Base-by-base conservation (phyloP, 2,329 filamentous ascomycete species). In the Aspergillus sp. region DNA sequence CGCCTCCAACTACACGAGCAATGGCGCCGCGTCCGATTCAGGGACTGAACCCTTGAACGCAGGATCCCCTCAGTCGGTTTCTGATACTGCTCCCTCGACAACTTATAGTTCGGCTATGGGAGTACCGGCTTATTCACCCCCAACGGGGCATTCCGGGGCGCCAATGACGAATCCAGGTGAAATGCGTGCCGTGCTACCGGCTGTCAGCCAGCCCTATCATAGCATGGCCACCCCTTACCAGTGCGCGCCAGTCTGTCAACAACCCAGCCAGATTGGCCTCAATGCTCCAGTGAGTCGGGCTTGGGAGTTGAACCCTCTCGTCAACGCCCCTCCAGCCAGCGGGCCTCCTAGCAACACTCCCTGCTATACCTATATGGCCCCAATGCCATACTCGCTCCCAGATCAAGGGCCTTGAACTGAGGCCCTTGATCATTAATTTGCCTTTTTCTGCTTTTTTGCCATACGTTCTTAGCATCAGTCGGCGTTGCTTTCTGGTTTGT, bases 1-100 rank as follows among this genome's bases (percentile, higher is more conserved):
- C 52, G 71, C 65, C 29, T 75, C 76, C 4, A 74, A 70, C 58
- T 78, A 76, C 59, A 64, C 72, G 47, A 75, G 75, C 61, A 76
- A 77, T 60, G 78, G 77, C 57, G 68, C 72, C 14, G 75, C 76
- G 53, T 78, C 81, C 55, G 81, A 84, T 61, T 76, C 79, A 49
- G 75, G 79, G 59, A 75, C 79, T 46, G 81, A 84, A 53, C 75
- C 76, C 54, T 77, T 78, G 62, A 80, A 77, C 60, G 77, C 79
- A 50, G 72, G 74, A 14, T 84, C 81, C 50, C 81, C 81, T 6
- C 80, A 78, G 65, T 83, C 81, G 47, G 73, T 78, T 22, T 74
- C 79, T 18, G 79, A 79, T 54, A 78, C 79, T 45, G 74, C 75
- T 45, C 74, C 76, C 16, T 75, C 80, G 12, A 77, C 71, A 58